Conservation (phyloP, 2,329 filamentous ascomycete species). For the Colletotrichum zoysiae region DNA sequence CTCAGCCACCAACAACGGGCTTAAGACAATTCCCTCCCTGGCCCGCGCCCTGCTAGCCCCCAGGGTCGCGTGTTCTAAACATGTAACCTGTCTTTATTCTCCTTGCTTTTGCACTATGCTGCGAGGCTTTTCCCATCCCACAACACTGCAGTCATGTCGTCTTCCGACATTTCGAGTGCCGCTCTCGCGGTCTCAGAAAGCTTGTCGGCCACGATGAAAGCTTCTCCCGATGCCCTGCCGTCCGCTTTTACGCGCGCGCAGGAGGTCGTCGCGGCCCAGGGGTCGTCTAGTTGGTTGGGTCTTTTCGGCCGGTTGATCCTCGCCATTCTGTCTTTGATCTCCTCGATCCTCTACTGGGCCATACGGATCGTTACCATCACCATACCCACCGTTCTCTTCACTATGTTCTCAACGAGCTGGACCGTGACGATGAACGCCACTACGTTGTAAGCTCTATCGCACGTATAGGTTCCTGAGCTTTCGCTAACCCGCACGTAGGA, state of each 20-base stretch:
- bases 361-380: conserved; percentile 90
- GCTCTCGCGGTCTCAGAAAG: conserved; percentile 51
- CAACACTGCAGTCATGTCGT: conserved; percentile 52
- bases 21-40: conserved; percentile 30
- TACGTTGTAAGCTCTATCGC: conserved; percentile 75
- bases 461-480: conserved; percentile 3
- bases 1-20: conserved; percentile 36
- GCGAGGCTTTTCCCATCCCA: conserved; percentile 24
- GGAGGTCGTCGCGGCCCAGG: conserved; percentile 53
- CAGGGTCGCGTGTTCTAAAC: conserved; percentile 22
- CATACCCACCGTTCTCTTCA: conserved; percentile 89
- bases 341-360: conserved; percentile 78
- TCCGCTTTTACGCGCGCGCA: conserved; percentile 55
- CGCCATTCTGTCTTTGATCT: conserved; percentile 66
- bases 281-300: conserved; percentile 68
- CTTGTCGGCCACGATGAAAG: conserved; percentile 50
- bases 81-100: conserved; percentile 41
- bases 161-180: conserved; percentile 55
- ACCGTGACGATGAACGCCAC: conserved; percentile 99
- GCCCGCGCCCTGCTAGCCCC: conserved; percentile 27
- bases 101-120: conserved; percentile 39
- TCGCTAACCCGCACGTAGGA: conserved; percentile 57
- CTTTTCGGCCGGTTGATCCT: conserved; percentile 68
- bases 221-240: conserved; percentile 50
- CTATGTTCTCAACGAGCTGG: conserved; percentile 89